A percentile compares a stretch with the other conserved stretches of the same genome.
phyloP scores from a whole-genome alignment of 805 yeast genomes.

The Wickerhamiella kazuoi region DNA sequence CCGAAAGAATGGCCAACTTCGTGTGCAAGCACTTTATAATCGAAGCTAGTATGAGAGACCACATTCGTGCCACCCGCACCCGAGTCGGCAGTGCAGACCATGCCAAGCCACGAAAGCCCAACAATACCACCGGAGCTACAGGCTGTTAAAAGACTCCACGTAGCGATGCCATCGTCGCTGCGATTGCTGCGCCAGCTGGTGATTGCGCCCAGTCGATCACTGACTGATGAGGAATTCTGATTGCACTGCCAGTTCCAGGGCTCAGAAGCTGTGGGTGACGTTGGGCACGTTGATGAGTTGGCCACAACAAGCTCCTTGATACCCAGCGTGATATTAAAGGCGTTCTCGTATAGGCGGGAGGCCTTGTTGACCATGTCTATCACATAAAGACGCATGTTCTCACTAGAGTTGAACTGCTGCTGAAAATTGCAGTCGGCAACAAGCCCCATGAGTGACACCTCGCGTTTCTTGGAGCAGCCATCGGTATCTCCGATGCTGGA shows the following conservation, averaged over 20 bases:
- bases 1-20: conserved; percentile 26
- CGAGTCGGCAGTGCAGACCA: conserved; percentile 20
- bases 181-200: conserved; percentile 19
- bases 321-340: conserved; percentile 23
- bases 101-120: conserved; percentile 24
- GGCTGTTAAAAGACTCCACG: conserved; percentile 22
- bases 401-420: conserved; percentile 13
- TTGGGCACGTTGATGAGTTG: conserved; percentile 15
- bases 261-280: conserved; percentile 6
- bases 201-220: conserved; percentile 16
- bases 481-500: conserved; percentile 16
- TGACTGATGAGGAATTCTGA: conserved; percentile 7
- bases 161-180: conserved; percentile 19
- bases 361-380: conserved; percentile 21
- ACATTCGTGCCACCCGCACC: conserved; percentile 20
- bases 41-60: conserved; percentile 18
- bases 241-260: conserved; percentile 18
- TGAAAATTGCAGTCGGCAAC: conserved; percentile 23
- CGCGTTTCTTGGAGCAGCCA: conserved; percentile 20
- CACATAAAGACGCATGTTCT: conserved; percentile 18
- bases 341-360: conserved; percentile 19
- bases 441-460: conserved; percentile 22
- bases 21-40: conserved; percentile 24
- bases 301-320: conserved; percentile 16
- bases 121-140: conserved; percentile 22